Conservation (phyloP, 805 yeast species). For the Hanseniaspora hatyaiensis region DNA sequence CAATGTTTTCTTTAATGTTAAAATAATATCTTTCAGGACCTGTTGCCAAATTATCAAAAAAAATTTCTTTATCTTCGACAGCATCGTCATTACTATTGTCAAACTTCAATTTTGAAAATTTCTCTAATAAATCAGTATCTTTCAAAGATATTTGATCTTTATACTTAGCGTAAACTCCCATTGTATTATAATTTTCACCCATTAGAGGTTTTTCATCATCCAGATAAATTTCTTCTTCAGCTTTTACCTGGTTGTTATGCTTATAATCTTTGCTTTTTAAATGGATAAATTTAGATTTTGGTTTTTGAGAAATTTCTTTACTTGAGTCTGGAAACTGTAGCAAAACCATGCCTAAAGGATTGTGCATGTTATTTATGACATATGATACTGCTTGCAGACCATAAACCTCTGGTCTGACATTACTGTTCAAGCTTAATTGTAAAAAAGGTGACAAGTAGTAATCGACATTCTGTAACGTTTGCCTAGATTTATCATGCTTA, state of each 20-base stretch:
- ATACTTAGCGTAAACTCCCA: not conserved
- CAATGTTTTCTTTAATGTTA: conserved; percentile 22
- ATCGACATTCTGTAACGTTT: not conserved
- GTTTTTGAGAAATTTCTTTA: not conserved
- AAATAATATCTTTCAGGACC: conserved; percentile 24
- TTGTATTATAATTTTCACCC: conserved; percentile 12
- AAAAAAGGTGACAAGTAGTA: conserved; percentile 16
- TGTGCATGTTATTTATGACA: conserved; percentile 19
- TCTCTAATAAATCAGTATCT: not conserved
- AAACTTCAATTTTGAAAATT: not conserved
- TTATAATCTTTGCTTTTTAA: not conserved
- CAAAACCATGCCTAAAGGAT: conserved; percentile 26
- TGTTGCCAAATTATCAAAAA: not conserved
- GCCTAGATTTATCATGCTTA: not conserved
- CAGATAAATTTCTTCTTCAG: no score
- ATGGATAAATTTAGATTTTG: not conserved
- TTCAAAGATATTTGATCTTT: not conserved
- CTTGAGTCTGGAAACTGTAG: conserved; percentile 16
- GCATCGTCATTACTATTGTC: not conserved
- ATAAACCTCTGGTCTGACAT: conserved; percentile 27
- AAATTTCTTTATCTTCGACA: not conserved
- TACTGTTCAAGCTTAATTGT: conserved; percentile 19
- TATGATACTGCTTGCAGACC: conserved; percentile 25
- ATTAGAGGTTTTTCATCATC: not conserved
- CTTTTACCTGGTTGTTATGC: no score